A percentile compares a stretch with the other conserved stretches of the same genome.
Evolutionary conservation across 2,329 filamentous ascomycete genomes (phyloP).

Genomic region (Aplosporella prunicola): DNA sequence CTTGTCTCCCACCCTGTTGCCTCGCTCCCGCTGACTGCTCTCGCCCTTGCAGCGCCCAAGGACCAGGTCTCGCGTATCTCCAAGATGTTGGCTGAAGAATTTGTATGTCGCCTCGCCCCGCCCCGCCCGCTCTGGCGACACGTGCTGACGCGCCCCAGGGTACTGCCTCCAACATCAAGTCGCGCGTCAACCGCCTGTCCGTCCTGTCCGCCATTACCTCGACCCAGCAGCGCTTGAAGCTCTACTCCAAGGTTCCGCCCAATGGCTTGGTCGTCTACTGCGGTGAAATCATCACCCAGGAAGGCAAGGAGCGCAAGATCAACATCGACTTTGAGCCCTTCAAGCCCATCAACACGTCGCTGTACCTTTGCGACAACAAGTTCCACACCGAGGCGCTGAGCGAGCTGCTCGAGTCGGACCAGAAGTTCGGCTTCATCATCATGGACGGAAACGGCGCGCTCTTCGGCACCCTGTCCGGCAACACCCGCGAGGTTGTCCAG

Average conservation of each 20-base stretch:
- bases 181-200: constrained; percentile 95
- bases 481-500: constrained; percentile 92
- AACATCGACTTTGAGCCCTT: constrained; percentile 99
- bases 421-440: constrained; percentile 99
- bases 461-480: constrained; percentile 93
- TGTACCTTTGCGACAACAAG: constrained; percentile 99
- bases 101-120: constrained; percentile 48
- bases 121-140: constrained; percentile 18
- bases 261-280: constrained; percentile 98
- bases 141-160: constrained; percentile 46
- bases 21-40: constrained; percentile 2
- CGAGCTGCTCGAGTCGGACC: constrained; percentile 94
- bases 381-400: constrained; percentile 97
- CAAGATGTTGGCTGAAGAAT: constrained; percentile 99
- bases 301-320: constrained; percentile 98
- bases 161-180: constrained; percentile 99
- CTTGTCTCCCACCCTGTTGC: neutral
- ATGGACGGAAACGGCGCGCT: constrained; percentile 99
- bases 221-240: constrained; percentile 96
- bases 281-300: constrained; percentile 98
- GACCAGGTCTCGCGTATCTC: constrained; percentile 92
- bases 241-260: constrained; percentile 97
- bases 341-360: constrained; percentile 99
- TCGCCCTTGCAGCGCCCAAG: constrained; percentile 64
- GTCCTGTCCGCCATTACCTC: constrained; percentile 97